Evolutionary conservation across 2,329 filamentous ascomycete genomes (phyloP), one percentile per base, ranked within the genome.

Genomic region (Neodidymelliopsis sp.): DNA sequence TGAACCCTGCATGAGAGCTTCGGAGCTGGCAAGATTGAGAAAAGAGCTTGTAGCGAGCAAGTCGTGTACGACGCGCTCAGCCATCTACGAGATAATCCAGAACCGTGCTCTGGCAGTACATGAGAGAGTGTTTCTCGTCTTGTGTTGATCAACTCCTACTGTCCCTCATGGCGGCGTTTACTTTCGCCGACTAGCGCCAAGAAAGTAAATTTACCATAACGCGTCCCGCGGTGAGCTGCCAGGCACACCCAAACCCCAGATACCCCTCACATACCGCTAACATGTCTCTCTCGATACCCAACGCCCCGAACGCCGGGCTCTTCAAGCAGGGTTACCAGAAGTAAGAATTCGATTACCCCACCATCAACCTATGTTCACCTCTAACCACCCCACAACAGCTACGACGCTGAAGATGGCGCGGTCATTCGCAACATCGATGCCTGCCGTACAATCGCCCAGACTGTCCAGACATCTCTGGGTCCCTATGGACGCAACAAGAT

Each of bases 401-500:
- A 99, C 80, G 93, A 97, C 74, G 88, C 93, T 54, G 95, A 99
- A 86, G 94, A 99, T 89, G 94, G 94, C 73, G 95, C 94, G 63
- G 92, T 99, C 62, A 83, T 97, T 60, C 91, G 94, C 72, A 99
- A 99, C 77, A 97, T 99, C 78, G 95, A 99, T 73, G 94, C 95
- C 73, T 99, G 94, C 81, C 86, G 92, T 60, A 90, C 94, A 62
- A 97, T 99, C 76, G 87, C 94, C 50, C 90, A 89, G 67, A 99
- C 94, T 41, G 94, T 99, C 38, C 91, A 96, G 81, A 97, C 94
- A 48, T 97, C 94, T 34, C 84, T 99, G 25, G 95, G 94, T 41
- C 94, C 94, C 53, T 97, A 96, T 77, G 94, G 94, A 70, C 90
- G 94, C 77, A 99, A 99, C 83, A 99, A 99, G 81, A 92, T 99